Evolutionary conservation across 345 rosid genomes (phyloP).

Genomic region (Hibiscus mutabilis): DNA sequence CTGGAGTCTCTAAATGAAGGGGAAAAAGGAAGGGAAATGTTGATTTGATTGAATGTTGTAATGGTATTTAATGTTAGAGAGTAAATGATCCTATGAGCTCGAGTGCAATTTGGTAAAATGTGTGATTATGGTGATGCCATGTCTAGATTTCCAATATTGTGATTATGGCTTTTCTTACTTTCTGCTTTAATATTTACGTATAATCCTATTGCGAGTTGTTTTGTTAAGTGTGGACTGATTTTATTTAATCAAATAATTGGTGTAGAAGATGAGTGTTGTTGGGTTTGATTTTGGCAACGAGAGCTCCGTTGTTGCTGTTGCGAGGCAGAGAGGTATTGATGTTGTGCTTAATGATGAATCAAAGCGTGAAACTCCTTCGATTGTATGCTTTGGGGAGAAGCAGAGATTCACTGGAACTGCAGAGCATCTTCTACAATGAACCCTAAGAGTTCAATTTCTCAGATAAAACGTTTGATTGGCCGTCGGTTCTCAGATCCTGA

Average conservation of each 20-base stretch:
- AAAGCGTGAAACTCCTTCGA: constrained; percentile 90
- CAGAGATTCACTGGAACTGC: constrained; percentile 95
- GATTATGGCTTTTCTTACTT: not conserved
- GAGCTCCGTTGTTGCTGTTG: constrained; percentile 92
- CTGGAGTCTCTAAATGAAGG: not conserved
- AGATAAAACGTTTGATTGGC: constrained; percentile 79
- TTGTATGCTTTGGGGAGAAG: constrained; percentile 94
- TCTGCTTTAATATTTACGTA: not conserved
- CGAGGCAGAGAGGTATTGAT: constrained; percentile 95
- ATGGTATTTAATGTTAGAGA: not conserved
- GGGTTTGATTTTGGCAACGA: constrained; percentile 98
- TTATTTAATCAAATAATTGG: not conserved
- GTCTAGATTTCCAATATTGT: not conserved
- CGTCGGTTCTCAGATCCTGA: constrained; percentile 80
- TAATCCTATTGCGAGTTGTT: not conserved
- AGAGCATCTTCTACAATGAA: constrained; percentile 91
- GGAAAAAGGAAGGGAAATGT: not conserved
- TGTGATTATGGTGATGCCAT: not conserved
- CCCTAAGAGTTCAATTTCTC: constrained; percentile 82
- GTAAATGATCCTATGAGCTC: not conserved
- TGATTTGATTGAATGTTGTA: not conserved
- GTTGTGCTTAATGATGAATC: constrained; percentile 98
- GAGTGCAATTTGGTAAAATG: not conserved
- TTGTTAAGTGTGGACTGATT: constrained; percentile 1
- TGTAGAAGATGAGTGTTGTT: constrained; percentile 77